Conservation (phyloP, 352 stramenopile species). For the Globisporangium cylindrosporum region DNA sequence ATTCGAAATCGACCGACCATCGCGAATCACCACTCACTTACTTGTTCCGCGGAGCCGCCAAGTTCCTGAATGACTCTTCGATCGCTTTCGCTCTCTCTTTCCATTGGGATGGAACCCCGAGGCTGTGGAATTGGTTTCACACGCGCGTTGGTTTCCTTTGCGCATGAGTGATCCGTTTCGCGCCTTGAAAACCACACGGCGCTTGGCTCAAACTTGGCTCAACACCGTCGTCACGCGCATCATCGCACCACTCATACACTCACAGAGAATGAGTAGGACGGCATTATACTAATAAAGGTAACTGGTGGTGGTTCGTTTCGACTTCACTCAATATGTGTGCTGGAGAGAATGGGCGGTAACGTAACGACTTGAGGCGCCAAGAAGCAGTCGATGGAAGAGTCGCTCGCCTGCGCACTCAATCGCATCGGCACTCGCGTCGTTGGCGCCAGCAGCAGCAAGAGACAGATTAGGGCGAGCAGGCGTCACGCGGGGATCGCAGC, state of each 20-base stretch:
- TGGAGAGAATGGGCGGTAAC: background rate
- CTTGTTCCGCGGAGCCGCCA: background rate
- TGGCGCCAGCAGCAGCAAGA: background rate
- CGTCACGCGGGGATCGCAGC: background rate
- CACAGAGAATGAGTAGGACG: background rate
- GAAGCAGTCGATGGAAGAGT: background rate
- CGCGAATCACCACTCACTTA: background rate
- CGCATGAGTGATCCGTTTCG: slow-evolving; percentile 1
- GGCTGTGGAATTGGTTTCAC: background rate
- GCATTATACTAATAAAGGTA: background rate
- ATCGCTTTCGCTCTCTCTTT: background rate
- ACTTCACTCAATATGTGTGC: background rate
- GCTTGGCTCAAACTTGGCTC: no score
- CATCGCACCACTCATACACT: background rate
- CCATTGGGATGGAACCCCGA: background rate
- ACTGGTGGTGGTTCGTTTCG: background rate
- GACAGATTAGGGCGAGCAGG: background rate
- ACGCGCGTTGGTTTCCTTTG: slow-evolving; percentile 1
- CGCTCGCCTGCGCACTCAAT: background rate
- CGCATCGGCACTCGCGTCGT: background rate
- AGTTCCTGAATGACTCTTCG: slow-evolving; percentile 3
- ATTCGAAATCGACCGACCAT: slow-evolving; percentile 8
- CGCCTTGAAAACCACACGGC: background rate
- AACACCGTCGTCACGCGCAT: background rate
- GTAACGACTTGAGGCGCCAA: slow-evolving; percentile 1